These are phyloP conservation scores for Cordyceps cateniannulata DNA, from an alignment of 2,329 filamentous ascomycete genomes.

Conservation along the genomic window DNA sequence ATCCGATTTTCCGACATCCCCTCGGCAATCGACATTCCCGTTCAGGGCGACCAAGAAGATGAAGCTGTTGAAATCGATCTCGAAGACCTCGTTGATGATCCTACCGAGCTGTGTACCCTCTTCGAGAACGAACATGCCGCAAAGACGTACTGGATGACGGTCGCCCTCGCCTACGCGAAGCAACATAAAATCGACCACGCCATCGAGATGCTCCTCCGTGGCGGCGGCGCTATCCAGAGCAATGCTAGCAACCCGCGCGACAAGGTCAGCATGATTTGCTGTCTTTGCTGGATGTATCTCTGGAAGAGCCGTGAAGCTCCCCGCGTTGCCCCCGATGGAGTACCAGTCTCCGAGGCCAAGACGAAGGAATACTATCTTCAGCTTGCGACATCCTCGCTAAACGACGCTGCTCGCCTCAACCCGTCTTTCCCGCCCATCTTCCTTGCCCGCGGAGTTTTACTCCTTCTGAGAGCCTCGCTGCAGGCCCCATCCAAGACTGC, in stretches of 20 bases:
- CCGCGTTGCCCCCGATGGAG: slow-evolving; percentile 54
- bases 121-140: slow-evolving; percentile 91
- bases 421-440: slow-evolving; percentile 88
- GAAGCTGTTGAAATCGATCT: slow-evolving; percentile 88
- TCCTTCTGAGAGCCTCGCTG: slow-evolving; percentile 79
- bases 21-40: slow-evolving; percentile 58
- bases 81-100: slow-evolving; percentile 84
- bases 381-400: slow-evolving; percentile 81
- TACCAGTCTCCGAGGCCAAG: slow-evolving; percentile 63
- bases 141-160: slow-evolving; percentile 96
- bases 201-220: slow-evolving; percentile 67
- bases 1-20: slow-evolving; percentile 60
- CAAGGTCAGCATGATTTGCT: slow-evolving; percentile 76
- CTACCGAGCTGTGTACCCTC: slow-evolving; percentile 88
- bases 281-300: slow-evolving; percentile 85
- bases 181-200: slow-evolving; percentile 86
- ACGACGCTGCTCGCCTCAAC: slow-evolving; percentile 92
- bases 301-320: slow-evolving; percentile 80
- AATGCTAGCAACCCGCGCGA: slow-evolving; percentile 70
- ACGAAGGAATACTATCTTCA: slow-evolving; percentile 93
- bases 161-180: slow-evolving; percentile 93
- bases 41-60: slow-evolving; percentile 57
- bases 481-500: slow-evolving; percentile 66
- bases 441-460: slow-evolving; percentile 82
- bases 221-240: slow-evolving; percentile 62